Base-by-base conservation (phyloP, 345 rosid genomes). In the Turnera subulata region DNA sequence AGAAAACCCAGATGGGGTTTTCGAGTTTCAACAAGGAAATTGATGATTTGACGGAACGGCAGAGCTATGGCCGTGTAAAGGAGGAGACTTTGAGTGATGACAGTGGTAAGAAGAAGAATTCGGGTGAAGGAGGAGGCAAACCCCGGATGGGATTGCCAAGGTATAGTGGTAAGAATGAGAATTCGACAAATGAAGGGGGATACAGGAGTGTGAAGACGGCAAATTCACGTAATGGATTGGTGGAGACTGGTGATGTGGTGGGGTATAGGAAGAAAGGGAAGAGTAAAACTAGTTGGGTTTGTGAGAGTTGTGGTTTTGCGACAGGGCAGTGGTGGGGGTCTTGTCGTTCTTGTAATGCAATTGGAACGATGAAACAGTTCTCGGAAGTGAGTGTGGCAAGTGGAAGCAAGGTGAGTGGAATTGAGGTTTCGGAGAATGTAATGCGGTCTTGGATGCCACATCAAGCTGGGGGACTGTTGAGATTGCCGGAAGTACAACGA, bases 241-340 rank as follows among this genome's bases (percentile, higher is more conserved):
- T 63, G 52, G 63, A 48, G 5, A 33, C 67, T 16, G 64, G 76
- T 2, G 67, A 68, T 60, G 46, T 56, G 1, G 65, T 75, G 46
- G 64, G 66, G 55, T 61, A 23, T 52, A 82, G 69, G 56, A 77
- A 73, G 78, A 87, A 77, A 67, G 80, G 79, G 70, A 70, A 63
- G 62, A 61, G 19, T 45, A 81, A 64, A 55, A 53, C 39, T 20
- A 57, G 39, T 39, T 92, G 86, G 84, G 98, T 92, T 45, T 92
- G 95, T 56, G 67, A 71, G n/a, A 51, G 55, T 43, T 92, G 98
- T 53, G 98, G 96, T n/a, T 45, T 73, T 44, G 33, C 82, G 8
- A 85, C 83, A 0, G 95, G 87, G 9, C 95, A 92, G 68, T 92
- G 98, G 98, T 86, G 98, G 98, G 98, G 96, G 1, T 56, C 59